A percentile compares a stretch with the other conserved stretches of the same genome.
Evolutionary conservation across 179 eudicot genomes (phyloP).

Genomic region (Beta lomatogona): DNA sequence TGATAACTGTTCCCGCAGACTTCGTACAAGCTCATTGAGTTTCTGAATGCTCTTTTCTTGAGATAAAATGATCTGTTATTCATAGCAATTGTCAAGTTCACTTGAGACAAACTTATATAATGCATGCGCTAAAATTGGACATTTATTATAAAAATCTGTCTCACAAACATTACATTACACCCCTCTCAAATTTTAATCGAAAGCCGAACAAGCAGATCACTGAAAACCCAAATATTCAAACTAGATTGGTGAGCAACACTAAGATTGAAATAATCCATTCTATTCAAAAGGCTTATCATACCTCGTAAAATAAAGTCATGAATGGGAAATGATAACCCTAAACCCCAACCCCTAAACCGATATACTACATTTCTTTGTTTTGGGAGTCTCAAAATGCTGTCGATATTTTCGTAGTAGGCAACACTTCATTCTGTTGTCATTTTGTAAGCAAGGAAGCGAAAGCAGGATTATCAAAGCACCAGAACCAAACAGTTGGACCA

Average conservation of each 20-base stretch:
- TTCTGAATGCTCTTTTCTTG: constrained; percentile 91
- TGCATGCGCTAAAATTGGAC: background rate
- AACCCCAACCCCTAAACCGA: too few relatives aligned
- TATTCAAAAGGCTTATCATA: background rate
- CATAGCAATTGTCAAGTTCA: background rate
- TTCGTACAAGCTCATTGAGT: constrained; percentile 74
- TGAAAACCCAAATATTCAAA: background rate
- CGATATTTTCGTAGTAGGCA: too few relatives aligned
- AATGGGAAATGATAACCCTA: background rate
- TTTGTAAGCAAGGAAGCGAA: background rate
- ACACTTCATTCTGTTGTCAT: background rate
- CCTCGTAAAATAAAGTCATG: background rate
- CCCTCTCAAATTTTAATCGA: background rate
- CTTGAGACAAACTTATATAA: background rate
- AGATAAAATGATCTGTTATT: constrained; percentile 75
- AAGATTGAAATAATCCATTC: background rate
- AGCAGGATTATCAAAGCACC: background rate
- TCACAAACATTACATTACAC: background rate
- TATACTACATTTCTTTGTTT: background rate
- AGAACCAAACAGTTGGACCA: background rate
- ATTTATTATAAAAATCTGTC: background rate
- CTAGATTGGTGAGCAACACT: background rate
- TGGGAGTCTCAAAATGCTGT: background rate
- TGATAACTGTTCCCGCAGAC: constrained; percentile 67
- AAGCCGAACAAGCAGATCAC: background rate